phyloP scores from a whole-genome alignment of 2,329 filamentous ascomycete genomes.

The Chaetomium globosum region DNA sequence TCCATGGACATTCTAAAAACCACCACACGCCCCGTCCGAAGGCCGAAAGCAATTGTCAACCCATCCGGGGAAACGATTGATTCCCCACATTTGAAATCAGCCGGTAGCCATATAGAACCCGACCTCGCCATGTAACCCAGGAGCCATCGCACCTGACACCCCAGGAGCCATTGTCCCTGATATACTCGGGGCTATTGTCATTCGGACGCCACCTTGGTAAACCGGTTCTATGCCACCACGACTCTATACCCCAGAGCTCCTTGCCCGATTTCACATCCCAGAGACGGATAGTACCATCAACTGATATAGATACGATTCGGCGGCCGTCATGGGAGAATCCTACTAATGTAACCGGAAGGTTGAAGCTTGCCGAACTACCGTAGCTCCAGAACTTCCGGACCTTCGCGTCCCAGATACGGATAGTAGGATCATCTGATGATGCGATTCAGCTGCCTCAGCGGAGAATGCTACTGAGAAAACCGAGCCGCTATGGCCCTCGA shows the following conservation, averaged over 20 bases:
- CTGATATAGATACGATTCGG: background rate
- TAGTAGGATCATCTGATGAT: background rate
- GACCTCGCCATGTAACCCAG: background rate
- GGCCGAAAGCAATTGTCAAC: conserved; percentile 1
- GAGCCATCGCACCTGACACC: too few species aligned
- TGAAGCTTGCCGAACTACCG: too few species aligned
- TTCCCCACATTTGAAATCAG: background rate
- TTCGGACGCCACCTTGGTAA: too few species aligned
- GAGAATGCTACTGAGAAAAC: background rate
- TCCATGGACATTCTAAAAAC: conserved; percentile 3
- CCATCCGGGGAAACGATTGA: background rate
- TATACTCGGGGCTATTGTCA: too few species aligned
- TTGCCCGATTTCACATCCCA: background rate
- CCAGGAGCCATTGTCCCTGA: too few species aligned
- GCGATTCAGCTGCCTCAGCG: background rate
- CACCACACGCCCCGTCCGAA: background rate
- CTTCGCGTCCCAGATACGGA: background rate
- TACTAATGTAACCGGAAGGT: background rate
- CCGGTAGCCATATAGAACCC: background rate
- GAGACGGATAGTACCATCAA: background rate
- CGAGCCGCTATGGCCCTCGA: background rate
- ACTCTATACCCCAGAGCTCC: too few species aligned
- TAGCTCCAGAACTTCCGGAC: background rate
- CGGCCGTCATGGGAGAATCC: background rate
- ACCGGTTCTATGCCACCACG: too few species aligned